Conservation (phyloP, 2,329 filamentous ascomycete genomes). For the Cladobotryum mycophilum region DNA sequence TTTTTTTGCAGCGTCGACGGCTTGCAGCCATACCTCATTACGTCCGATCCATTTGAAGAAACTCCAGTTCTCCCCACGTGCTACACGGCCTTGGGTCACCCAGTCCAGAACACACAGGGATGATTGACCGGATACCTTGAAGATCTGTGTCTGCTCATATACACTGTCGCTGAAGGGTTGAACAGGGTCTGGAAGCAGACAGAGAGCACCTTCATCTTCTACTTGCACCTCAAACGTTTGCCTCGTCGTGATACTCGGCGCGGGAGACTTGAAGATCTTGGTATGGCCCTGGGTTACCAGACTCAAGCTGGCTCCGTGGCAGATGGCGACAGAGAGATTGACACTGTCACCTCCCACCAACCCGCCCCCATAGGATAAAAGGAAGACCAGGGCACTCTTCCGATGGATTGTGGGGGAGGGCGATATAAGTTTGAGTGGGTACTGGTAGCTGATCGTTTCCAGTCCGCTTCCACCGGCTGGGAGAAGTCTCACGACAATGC, state of each 20-base stretch:
- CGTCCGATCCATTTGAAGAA: slow-evolving; percentile 71
- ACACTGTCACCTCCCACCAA: slow-evolving; percentile 84
- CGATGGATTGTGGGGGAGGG: slow-evolving; percentile 61
- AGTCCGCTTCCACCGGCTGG: slow-evolving; percentile 67
- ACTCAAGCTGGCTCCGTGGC: slow-evolving; percentile 58
- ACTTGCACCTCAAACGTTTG: slow-evolving; percentile 51
- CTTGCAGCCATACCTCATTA: slow-evolving; percentile 73
- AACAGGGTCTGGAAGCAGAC: slow-evolving; percentile 80
- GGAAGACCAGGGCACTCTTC: slow-evolving; percentile 71
- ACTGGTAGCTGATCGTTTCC: slow-evolving; percentile 76
- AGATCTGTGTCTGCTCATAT: slow-evolving; percentile 79
- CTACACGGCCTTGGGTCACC: slow-evolving; percentile 82
- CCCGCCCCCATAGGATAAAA: slow-evolving; percentile 91
- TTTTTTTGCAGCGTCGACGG: slow-evolving; percentile 26
- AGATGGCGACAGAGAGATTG: slow-evolving; percentile 62
- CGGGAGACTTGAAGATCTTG: slow-evolving; percentile 83
- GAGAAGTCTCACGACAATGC: slow-evolving; percentile 65
- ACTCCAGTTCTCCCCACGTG: slow-evolving; percentile 84
- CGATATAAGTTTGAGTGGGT: slow-evolving; percentile 88
- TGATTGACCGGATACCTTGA: slow-evolving; percentile 51
- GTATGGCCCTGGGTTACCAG: slow-evolving; percentile 74
- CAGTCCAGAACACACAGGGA: slow-evolving; percentile 84
- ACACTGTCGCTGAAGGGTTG: slow-evolving; percentile 82
- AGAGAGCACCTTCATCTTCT: slow-evolving; percentile 47
- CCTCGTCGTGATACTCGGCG: slow-evolving; percentile 47